These are phyloP conservation scores for Phanerodontia chrysosporium DNA, from an alignment of 768 basidiomycete species.

Conservation along the genomic window DNA sequence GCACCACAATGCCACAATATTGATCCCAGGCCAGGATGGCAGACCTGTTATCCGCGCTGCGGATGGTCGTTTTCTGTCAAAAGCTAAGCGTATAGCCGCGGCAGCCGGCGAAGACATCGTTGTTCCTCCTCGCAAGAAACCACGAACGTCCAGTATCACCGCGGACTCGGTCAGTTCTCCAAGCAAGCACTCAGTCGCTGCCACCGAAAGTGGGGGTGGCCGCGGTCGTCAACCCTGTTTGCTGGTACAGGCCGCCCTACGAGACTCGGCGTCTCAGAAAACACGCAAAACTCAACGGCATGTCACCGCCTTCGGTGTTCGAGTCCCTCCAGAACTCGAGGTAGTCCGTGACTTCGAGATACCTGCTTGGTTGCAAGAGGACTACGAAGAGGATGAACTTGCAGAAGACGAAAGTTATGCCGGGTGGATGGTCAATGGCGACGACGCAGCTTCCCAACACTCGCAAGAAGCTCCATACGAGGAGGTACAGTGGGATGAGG, in stretches of 20 bases:
- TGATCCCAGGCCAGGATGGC: neutral
- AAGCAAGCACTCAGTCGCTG: neutral
- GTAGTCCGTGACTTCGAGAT: conserved; percentile 51
- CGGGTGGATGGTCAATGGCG: neutral
- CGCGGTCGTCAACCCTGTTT: conserved; percentile 20
- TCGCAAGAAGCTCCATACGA: neutral
- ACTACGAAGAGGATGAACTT: conserved; percentile 4
- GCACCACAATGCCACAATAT: neutral
- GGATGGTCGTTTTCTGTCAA: conserved; percentile 17
- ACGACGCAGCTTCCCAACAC: neutral
- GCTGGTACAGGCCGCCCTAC: conserved; percentile 48
- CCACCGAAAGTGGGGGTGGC: neutral
- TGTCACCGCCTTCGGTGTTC: conserved; percentile 55
- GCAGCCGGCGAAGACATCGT: neutral
- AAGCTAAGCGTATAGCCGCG: conserved; percentile 1
- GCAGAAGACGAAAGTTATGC: neutral
- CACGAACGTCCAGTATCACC: neutral
- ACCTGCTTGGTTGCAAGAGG: conserved; percentile 44
- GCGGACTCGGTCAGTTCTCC: neutral
- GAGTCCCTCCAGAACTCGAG: conserved; percentile 46
- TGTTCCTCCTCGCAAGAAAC: neutral
- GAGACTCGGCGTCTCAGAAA: conserved; percentile 39
- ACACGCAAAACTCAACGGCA: conserved; percentile 49
- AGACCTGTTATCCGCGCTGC: conserved; percentile 4
- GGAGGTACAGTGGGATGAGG: neutral